These are phyloP conservation scores for Fusarium sp. DNA, from an alignment of 2,329 filamentous ascomycete genomes.

Conservation along the genomic window DNA sequence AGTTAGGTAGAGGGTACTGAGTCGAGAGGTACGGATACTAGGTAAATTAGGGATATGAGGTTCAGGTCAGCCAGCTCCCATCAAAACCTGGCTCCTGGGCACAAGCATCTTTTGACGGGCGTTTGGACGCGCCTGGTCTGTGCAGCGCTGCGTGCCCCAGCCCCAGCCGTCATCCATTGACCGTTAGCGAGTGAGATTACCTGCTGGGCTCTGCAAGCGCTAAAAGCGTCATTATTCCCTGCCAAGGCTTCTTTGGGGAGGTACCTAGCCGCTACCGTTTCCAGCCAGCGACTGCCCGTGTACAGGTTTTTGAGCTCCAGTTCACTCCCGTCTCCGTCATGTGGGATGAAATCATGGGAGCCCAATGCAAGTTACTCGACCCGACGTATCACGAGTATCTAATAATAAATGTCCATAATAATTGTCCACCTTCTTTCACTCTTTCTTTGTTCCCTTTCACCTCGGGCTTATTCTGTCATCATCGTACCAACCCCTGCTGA, in stretches of 20 bases:
- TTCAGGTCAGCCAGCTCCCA: not conserved
- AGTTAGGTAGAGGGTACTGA: conserved; percentile 3
- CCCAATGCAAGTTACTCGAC: not conserved
- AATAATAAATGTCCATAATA: not conserved
- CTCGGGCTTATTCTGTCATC: conserved; percentile 10
- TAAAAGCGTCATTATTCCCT: conserved; percentile 33
- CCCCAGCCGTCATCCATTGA: conserved; percentile 31
- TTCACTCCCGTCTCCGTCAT: not conserved
- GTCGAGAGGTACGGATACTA: not conserved
- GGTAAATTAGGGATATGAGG: not conserved
- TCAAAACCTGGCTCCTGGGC: not conserved
- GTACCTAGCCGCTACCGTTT: conserved; percentile 2
- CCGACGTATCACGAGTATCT: not conserved
- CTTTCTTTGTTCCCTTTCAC: not conserved
- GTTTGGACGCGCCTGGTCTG: conserved; percentile 36
- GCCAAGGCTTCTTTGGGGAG: conserved; percentile 13
- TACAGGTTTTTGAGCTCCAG: conserved; percentile 14
- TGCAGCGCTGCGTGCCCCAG: conserved; percentile 15
- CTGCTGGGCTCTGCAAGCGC: conserved; percentile 35
- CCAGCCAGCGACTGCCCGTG: conserved; percentile 8
- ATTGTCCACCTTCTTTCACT: too few species aligned
- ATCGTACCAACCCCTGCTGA: conserved; percentile 23
- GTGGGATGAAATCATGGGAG: conserved; percentile 30
- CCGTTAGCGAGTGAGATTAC: conserved; percentile 31
- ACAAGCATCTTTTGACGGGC: conserved; percentile 20